Percentiles rank a stretch among this genome's conserved stretches.
phyloP scores from a whole-genome alignment of 2,329 filamentous ascomycete genomes.

The Trichophyton rubrum region DNA sequence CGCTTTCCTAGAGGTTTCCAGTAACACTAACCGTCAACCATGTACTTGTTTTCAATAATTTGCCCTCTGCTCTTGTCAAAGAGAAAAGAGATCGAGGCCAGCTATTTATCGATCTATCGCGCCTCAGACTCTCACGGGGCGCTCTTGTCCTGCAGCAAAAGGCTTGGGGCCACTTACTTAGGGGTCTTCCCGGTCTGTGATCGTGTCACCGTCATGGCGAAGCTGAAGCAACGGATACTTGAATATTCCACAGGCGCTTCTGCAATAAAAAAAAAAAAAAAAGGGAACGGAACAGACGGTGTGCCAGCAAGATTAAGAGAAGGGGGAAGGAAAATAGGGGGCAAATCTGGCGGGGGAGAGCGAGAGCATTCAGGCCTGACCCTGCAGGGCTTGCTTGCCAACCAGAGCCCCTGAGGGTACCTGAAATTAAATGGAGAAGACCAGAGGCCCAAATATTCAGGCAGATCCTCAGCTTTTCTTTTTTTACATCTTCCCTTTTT shows the following conservation, averaged over 20 bases:
- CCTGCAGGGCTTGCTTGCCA: no score
- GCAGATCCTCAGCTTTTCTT: neutral
- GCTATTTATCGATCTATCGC: neutral
- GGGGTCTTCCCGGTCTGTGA: conserved; percentile 42
- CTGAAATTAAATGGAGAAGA: neutral
- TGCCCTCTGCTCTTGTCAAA: neutral
- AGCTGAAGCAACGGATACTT: neutral
- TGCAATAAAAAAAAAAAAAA: neutral
- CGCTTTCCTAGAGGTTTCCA: conserved; percentile 33
- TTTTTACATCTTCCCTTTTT: neutral
- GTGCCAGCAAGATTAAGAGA: neutral
- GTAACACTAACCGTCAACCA: neutral
- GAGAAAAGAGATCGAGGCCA: neutral
- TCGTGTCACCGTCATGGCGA: conserved; percentile 36
- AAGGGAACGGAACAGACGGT: neutral
- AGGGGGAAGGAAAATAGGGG: neutral
- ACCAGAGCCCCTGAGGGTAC: neutral
- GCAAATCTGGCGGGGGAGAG: neutral
- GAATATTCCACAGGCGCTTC: neutral
- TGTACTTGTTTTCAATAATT: neutral
- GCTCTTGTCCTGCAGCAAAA: neutral
- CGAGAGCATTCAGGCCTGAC: neutral
- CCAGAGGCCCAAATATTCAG: neutral
- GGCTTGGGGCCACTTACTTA: conserved; percentile 29
- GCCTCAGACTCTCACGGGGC: neutral